Evolutionary conservation across 1,284 basidiomycete genomes (phyloP).

Genomic region (Gymnopus androsaceus): DNA sequence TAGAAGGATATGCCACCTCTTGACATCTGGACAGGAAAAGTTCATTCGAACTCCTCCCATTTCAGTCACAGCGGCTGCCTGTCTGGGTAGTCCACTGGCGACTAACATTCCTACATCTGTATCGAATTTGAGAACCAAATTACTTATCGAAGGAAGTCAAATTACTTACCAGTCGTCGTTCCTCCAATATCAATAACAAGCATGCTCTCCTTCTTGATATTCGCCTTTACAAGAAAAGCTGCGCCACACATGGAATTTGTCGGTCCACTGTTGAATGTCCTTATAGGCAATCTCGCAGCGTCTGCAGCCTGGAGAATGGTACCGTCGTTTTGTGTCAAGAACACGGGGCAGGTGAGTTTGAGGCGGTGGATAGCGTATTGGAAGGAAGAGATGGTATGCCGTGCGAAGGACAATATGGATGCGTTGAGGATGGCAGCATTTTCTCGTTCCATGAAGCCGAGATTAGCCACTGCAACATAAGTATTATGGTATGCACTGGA

Average conservation of each 20-base stretch:
- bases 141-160: conserved; percentile 43
- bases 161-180: conserved; percentile 5
- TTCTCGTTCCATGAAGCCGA: conserved; percentile 62
- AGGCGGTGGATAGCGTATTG: conserved; percentile 48
- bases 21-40: conserved; percentile 40
- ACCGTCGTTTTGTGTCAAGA: conserved; percentile 63
- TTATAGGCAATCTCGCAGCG: conserved; percentile 59
- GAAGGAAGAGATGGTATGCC: conserved; percentile 53
- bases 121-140: not conserved
- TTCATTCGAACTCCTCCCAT: conserved; percentile 23
- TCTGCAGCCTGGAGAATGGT: conserved; percentile 53
- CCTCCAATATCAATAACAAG: conserved; percentile 63
- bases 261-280: conserved; percentile 64
- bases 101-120: conserved; percentile 33
- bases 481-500: not conserved
- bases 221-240: conserved; percentile 46
- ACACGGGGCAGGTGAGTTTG: conserved; percentile 54
- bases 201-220: conserved; percentile 37
- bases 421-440: conserved; percentile 66
- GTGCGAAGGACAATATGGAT: conserved; percentile 57
- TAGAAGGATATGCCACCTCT: conserved; percentile 29
- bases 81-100: conserved; percentile 34
- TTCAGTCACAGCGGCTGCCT: conserved; percentile 25
- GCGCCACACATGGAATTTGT: conserved; percentile 71
- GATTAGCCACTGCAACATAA: conserved; percentile 41